Evolutionary conservation across 768 basidiomycete species (phyloP).

Genomic region (Phylloporus sp.): DNA sequence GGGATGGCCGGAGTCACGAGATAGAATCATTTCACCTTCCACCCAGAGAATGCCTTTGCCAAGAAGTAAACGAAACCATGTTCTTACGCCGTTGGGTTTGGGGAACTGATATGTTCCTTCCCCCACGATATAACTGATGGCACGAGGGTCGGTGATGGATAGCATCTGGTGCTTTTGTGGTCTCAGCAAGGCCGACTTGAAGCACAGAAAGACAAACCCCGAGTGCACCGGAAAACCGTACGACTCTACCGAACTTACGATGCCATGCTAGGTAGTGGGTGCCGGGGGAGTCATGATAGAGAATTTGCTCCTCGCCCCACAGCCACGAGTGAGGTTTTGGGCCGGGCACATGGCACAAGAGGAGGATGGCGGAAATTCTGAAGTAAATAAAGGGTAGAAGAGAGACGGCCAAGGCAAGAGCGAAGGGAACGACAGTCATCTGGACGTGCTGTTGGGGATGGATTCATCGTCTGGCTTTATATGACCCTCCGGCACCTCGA

Average conservation of each 20-base stretch:
- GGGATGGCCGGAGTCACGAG: background rate
- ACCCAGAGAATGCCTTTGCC: constrained; percentile 65
- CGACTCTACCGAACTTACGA: constrained; percentile 46
- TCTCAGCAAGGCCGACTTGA: constrained; percentile 9
- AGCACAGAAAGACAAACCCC: constrained; percentile 36
- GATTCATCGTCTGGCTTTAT: constrained; percentile 5
- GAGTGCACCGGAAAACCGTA: constrained; percentile 52
- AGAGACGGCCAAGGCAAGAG: constrained; percentile 23
- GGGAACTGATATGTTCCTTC: constrained; percentile 56
- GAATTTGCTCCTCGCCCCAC: constrained; percentile 60
- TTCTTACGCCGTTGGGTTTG: constrained; percentile 57
- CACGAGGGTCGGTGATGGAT: constrained; percentile 50
- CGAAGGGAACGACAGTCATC: constrained; percentile 14
- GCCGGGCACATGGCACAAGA: constrained; percentile 47
- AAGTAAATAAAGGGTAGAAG: constrained; percentile 33
- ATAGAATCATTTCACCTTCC: constrained; percentile 41
- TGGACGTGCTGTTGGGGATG: background rate
- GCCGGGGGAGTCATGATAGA: constrained; percentile 50
- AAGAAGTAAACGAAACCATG: constrained; percentile 57
- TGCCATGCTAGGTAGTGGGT: constrained; percentile 50
- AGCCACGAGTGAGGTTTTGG: constrained; percentile 44
- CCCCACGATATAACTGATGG: constrained; percentile 50
- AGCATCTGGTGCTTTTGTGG: constrained; percentile 47
- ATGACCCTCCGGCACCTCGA: no score
- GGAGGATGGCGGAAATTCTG: constrained; percentile 29